These are phyloP conservation scores for Talaromyces rugulosus DNA, from an alignment of 2,329 filamentous ascomycete genomes.

Conservation along the genomic window DNA sequence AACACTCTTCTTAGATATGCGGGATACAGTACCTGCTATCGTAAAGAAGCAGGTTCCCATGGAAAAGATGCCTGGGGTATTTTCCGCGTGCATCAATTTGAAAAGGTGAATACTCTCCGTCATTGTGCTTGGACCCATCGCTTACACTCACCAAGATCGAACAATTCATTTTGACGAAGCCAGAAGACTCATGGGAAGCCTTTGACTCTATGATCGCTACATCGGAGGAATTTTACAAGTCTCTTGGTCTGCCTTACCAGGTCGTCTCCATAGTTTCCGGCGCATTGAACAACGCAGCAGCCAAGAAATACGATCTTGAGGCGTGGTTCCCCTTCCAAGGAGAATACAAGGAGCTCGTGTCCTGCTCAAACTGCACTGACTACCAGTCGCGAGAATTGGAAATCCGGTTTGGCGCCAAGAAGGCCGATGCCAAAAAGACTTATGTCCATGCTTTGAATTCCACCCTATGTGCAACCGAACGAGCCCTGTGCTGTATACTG, in stretches of 20 bases:
- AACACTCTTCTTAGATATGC: slow-evolving; percentile 52
- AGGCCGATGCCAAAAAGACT: slow-evolving; percentile 77
- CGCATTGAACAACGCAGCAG: slow-evolving; percentile 80
- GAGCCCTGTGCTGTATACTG: slow-evolving; percentile 87
- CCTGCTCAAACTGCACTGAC: slow-evolving; percentile 96
- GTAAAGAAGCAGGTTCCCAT: slow-evolving; percentile 89
- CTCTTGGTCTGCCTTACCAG: slow-evolving; percentile 81
- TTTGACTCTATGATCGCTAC: slow-evolving; percentile 90
- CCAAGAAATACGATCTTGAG: slow-evolving; percentile 95
- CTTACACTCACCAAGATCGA: slow-evolving; percentile 51
- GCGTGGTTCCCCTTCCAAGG: slow-evolving; percentile 95
- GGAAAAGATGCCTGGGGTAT: slow-evolving; percentile 96
- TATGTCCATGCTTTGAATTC: slow-evolving; percentile 93
- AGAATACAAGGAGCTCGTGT: slow-evolving; percentile 98
- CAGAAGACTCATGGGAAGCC: slow-evolving; percentile 85
- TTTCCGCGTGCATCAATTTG: slow-evolving; percentile 97
- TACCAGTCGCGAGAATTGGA: slow-evolving; percentile 94
- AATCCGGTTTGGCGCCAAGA: slow-evolving; percentile 86
- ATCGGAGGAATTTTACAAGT: slow-evolving; percentile 94
- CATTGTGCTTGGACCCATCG: background rate
- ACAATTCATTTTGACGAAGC: slow-evolving; percentile 76
- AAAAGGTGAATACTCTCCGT: slow-evolving; percentile 59
- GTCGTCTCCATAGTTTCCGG: slow-evolving; percentile 95
- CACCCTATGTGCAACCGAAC: slow-evolving; percentile 83
- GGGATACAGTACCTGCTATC: slow-evolving; percentile 91